Percentiles rank a stretch among this genome's conserved stretches.
Conservation (phyloP, 805 yeast species). For the Diddensiella santjacobensis region DNA sequence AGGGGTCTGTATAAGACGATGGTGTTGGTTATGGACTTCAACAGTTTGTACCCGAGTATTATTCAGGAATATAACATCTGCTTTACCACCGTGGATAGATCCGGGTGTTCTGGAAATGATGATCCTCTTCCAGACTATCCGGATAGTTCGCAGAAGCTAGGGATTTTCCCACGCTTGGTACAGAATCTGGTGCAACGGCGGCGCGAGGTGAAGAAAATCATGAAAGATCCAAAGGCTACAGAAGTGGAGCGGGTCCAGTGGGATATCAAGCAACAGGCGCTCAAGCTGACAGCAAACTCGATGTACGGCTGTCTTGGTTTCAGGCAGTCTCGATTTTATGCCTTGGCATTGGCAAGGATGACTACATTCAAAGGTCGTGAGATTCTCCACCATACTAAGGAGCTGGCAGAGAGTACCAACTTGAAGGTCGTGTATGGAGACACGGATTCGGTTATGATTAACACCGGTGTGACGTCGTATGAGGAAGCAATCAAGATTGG, state of each 20-base stretch:
- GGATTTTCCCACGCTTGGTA: constrained; percentile 82
- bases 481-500: constrained; percentile 80
- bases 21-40: constrained; percentile 95
- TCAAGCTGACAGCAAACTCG: constrained; percentile 96
- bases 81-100: constrained; percentile 88
- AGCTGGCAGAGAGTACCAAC: constrained; percentile 80
- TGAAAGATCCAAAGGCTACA: constrained; percentile 69
- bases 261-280: constrained; percentile 93
- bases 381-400: constrained; percentile 87
- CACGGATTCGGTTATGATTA: constrained; percentile 98
- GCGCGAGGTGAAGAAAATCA: constrained; percentile 81
- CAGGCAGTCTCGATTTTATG: constrained; percentile 87
- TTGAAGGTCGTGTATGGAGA: constrained; percentile 94
- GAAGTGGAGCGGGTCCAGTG: constrained; percentile 62
- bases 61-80: constrained; percentile 97
- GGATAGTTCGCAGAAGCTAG: constrained; percentile 51
- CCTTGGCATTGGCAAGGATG: constrained; percentile 92
- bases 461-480: constrained; percentile 69
- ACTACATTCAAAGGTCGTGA: constrained; percentile 96
- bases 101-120: constrained; percentile 38
- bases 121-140: constrained; percentile 74
- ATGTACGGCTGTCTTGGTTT: constrained; percentile 99
- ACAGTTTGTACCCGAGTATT: constrained; percentile 93
- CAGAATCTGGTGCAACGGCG: constrained; percentile 86
- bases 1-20: constrained; percentile 88